These are phyloP conservation scores for Rhizomucor pusillus DNA, from an alignment of 371 early-diverging fungal species.

Conservation along the genomic window DNA sequence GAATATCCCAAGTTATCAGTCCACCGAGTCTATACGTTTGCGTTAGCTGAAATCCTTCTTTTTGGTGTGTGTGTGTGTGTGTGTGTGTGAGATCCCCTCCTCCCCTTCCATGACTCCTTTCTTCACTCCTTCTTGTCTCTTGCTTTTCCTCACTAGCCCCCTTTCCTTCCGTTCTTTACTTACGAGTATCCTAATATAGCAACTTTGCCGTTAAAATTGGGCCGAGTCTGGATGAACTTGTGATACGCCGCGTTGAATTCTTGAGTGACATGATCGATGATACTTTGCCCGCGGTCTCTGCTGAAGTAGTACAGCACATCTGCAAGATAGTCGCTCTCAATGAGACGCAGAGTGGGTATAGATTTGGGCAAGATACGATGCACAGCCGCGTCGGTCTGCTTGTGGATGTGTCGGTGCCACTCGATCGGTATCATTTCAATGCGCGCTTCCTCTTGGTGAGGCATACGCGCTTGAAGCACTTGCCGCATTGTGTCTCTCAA, in stretches of 20 bases:
- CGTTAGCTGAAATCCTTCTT: too few relatives aligned
- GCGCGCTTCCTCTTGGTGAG: constrained; percentile 31
- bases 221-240: constrained; percentile 47
- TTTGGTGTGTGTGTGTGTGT: too few relatives aligned
- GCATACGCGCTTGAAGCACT: constrained; percentile 49
- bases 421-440: constrained; percentile 57
- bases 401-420: constrained; percentile 54
- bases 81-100: too few relatives aligned
- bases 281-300: constrained; percentile 51
- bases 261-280: constrained; percentile 53
- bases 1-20: constrained; percentile 62
- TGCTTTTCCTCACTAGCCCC: not conserved
- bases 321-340: constrained; percentile 64
- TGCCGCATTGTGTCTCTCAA: constrained; percentile 52
- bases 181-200: constrained; percentile 59
- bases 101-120: too few relatives aligned
- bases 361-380: constrained; percentile 59
- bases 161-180: constrained; percentile 4
- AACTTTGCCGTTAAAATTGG: constrained; percentile 58
- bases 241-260: constrained; percentile 53
- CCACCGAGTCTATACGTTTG: constrained; percentile 46
- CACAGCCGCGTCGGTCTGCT: constrained; percentile 34
- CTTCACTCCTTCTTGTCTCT: not conserved
- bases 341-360: constrained; percentile 51
- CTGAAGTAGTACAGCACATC: constrained; percentile 64